These are phyloP conservation scores for Gaeumannomyces sp. DNA, from an alignment of 2,329 filamentous ascomycete genomes.

Conservation along the genomic window DNA sequence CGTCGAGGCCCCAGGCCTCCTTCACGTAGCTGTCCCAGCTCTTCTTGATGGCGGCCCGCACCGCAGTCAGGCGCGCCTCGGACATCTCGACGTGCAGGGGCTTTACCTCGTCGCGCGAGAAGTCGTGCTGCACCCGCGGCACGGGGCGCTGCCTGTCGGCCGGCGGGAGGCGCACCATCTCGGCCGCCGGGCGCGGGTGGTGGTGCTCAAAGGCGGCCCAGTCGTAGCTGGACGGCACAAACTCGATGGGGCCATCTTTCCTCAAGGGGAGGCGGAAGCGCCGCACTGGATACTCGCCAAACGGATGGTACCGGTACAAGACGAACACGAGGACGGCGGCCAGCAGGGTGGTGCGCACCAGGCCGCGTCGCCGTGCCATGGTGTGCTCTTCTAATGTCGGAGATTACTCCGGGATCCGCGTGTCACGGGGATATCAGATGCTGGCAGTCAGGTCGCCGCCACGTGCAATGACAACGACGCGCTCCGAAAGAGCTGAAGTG, in stretches of 20 bases:
- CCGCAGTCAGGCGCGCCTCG: constrained; percentile 11
- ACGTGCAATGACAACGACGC: background rate
- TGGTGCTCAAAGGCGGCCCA: constrained; percentile 19
- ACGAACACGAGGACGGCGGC: background rate
- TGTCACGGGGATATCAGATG: background rate
- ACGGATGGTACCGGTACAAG: background rate
- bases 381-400: background rate
- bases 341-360: background rate
- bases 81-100: background rate
- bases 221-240: constrained; percentile 18
- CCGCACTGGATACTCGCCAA: background rate
- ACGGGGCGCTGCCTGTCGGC: constrained; percentile 19
- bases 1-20: constrained; percentile 49
- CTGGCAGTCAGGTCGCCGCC: too few relatives aligned
- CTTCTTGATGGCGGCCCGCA: constrained; percentile 21
- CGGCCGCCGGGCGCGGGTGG: constrained; percentile 15
- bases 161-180: constrained; percentile 23
- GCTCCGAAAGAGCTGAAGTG: background rate
- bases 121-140: constrained; percentile 37
- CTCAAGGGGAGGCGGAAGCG: background rate
- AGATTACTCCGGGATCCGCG: background rate
- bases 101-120: constrained; percentile 15
- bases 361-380: background rate
- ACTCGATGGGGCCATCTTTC: constrained; percentile 3
- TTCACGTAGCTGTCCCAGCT: constrained; percentile 41